Base-by-base conservation (phyloP, 2,329 filamentous ascomycete genomes). In the Fusarium udum region DNA sequence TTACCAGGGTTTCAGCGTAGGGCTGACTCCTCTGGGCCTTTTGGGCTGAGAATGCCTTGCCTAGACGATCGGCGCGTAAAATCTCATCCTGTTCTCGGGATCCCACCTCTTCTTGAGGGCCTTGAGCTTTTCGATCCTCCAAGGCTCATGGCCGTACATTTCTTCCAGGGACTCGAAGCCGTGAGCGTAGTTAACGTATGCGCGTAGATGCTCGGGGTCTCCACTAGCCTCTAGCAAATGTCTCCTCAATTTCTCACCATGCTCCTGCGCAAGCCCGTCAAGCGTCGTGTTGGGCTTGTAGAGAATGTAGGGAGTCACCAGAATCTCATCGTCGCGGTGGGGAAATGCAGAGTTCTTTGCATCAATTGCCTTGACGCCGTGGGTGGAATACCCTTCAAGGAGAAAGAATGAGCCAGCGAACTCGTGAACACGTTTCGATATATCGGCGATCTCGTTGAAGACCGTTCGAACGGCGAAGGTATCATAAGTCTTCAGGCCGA, bases 331-430 rank as follows among this genome's bases (percentile, higher is more conserved):
- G 1, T 67, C 52, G 4, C 72, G 73, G 12, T 75, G 72, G 1
- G 72, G 65, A 20, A 64, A 75, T 6, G 73, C 69, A 2, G 73
- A 73, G 2, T 22, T n/a, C 1, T 65, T 39, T 4, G 68, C 53
- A 1, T 73, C 57, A 3, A 66, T 6, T 2, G 57, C 42, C 11
- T 62, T 72, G 2, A 75, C 72, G 2, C 65, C 69, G 0, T 75
- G 66, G 0, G 69, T 71, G 3, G 73, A 82, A 78, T 89, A 90
- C 12, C 85, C 85, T 73, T 90, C 88, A 49, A 89, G 86, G 80
- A 89, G 83, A 78, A 89, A 86, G 40, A 89, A 80, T 8, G 75
- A 76, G 3, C 67, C 67, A 4, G 64, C 55, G 13, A 77, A 68
- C 16, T 75, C 62, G 2, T 74, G 72, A 5, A 66, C n/a, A 0